Evolutionary conservation across 75 land plant genomes (phyloP).

Genomic region (Picea sitchensis): DNA sequence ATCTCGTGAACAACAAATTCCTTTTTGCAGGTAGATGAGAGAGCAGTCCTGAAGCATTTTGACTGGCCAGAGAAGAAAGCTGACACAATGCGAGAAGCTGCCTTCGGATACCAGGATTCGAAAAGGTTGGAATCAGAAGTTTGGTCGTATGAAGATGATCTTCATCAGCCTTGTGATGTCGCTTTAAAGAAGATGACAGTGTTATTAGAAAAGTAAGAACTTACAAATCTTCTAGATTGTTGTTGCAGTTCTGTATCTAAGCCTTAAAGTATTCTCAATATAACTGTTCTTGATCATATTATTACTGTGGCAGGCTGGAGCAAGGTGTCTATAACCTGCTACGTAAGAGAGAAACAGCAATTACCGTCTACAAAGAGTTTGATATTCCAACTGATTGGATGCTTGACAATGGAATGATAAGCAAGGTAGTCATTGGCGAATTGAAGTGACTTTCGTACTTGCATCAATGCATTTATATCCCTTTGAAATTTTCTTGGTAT

Average conservation of each 20-base stretch:
- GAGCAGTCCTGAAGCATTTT: constrained; percentile 92
- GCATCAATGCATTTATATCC: neutral
- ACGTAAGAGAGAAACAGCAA: constrained; percentile 46
- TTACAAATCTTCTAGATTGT: no score
- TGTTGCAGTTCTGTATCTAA: neutral
- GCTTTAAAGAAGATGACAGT: constrained; percentile 53
- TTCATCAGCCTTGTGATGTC: constrained; percentile 23
- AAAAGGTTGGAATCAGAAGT: constrained; percentile 62
- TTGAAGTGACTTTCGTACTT: neutral
- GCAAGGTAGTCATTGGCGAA: constrained; percentile 35
- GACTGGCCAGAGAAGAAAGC: constrained; percentile 95
- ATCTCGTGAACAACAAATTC: neutral
- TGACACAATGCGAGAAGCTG: constrained; percentile 83
- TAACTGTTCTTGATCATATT: neutral
- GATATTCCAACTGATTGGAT: constrained; percentile 76
- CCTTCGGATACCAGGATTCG: constrained; percentile 69
- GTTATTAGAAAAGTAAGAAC: constrained; percentile 75
- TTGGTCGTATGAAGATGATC: constrained; percentile 40
- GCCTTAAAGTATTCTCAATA: neutral
- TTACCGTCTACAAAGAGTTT: constrained; percentile 54
- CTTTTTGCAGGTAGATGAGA: constrained; percentile 70
- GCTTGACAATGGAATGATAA: constrained; percentile 56
- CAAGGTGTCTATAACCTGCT: constrained; percentile 45
- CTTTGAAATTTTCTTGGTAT: neutral
- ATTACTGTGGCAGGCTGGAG: constrained; percentile 45